phyloP scores from a whole-genome alignment of 202 grass and related monocot genomes.

The Elaeis oleifera region DNA sequence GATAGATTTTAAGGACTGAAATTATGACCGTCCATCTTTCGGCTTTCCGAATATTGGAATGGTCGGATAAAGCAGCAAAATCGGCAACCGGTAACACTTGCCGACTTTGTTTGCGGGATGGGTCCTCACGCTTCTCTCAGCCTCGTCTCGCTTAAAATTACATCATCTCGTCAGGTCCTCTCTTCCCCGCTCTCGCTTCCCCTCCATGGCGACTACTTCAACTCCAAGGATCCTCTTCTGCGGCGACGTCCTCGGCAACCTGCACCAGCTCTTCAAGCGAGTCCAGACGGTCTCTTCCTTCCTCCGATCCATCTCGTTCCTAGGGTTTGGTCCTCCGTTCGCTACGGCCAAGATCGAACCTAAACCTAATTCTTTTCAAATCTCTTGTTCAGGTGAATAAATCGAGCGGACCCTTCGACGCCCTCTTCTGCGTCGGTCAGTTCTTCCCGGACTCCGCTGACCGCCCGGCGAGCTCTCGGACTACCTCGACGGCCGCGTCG shows the following conservation, averaged over 20 bases:
- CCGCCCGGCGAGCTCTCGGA: conserved; percentile 35
- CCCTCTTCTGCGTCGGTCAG: conserved; percentile 78
- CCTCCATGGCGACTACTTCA: conserved; percentile 21
- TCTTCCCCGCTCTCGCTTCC: conserved; percentile 27
- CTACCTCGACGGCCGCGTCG: conserved; percentile 61
- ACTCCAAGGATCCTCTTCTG: conserved; percentile 75
- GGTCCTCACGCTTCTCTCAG: no score
- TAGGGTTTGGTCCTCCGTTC: neutral
- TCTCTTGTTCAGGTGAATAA: conserved; percentile 54
- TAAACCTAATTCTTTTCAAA: neutral
- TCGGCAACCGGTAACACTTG: no score
- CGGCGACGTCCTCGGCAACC: conserved; percentile 64
- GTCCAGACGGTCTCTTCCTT: conserved; percentile 48
- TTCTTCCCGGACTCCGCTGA: conserved; percentile 51
- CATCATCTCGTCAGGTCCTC: conserved; percentile 10
- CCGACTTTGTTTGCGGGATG: no score
- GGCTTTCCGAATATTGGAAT: no score
- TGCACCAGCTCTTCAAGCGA: conserved; percentile 86
- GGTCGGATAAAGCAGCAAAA: no score
- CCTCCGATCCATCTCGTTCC: no score
- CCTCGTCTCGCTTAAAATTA: no score
- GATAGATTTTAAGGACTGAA: no score
- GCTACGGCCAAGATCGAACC: no score
- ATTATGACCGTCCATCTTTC: no score
- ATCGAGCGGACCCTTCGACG: conserved; percentile 79